phyloP scores from a whole-genome alignment of 2,329 filamentous ascomycete genomes.

The Lachnellula cervina region DNA sequence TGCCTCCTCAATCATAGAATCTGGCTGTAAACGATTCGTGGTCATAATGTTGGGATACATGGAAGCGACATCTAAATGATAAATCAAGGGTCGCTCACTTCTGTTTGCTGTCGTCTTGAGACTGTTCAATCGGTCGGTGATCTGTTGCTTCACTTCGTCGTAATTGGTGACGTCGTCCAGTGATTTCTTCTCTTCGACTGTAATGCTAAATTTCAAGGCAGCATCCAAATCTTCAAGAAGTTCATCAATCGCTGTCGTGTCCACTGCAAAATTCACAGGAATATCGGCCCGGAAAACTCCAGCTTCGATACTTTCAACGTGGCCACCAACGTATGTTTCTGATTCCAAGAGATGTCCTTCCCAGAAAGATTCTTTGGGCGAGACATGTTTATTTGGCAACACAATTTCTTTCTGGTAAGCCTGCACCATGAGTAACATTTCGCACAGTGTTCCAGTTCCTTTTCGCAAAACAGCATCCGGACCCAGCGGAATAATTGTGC shows the following conservation, averaged over 20 bases:
- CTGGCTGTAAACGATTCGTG: slow-evolving; percentile 92
- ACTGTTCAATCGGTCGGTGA: slow-evolving; percentile 62
- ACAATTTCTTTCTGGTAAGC: slow-evolving; percentile 90
- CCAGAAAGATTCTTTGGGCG: slow-evolving; percentile 90
- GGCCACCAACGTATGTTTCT: slow-evolving; percentile 95
- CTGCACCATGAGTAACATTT: slow-evolving; percentile 99
- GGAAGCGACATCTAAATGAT: slow-evolving; percentile 96
- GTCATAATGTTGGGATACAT: slow-evolving; percentile 99
- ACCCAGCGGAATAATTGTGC: slow-evolving; percentile 89
- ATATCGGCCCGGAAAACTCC: slow-evolving; percentile 96
- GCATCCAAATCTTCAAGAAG: slow-evolving; percentile 80
- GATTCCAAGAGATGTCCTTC: slow-evolving; percentile 94
- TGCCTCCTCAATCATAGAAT: slow-evolving; percentile 97
- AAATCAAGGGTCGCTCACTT: slow-evolving; percentile 82
- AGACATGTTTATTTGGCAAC: slow-evolving; percentile 90
- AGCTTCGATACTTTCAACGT: slow-evolving; percentile 98
- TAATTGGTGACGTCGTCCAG: slow-evolving; percentile 77
- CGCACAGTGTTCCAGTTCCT: slow-evolving; percentile 95
- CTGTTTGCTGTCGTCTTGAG: slow-evolving; percentile 81
- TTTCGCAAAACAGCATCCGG: slow-evolving; percentile 92
- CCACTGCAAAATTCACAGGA: slow-evolving; percentile 88
- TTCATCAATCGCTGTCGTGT: slow-evolving; percentile 83
- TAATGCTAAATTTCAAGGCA: slow-evolving; percentile 82
- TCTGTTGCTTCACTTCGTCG: slow-evolving; percentile 79
- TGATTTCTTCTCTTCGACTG: slow-evolving; percentile 77